These are phyloP conservation scores for Diaporthe capsici DNA, from an alignment of 2,329 filamentous ascomycete genomes.

Conservation along the genomic window DNA sequence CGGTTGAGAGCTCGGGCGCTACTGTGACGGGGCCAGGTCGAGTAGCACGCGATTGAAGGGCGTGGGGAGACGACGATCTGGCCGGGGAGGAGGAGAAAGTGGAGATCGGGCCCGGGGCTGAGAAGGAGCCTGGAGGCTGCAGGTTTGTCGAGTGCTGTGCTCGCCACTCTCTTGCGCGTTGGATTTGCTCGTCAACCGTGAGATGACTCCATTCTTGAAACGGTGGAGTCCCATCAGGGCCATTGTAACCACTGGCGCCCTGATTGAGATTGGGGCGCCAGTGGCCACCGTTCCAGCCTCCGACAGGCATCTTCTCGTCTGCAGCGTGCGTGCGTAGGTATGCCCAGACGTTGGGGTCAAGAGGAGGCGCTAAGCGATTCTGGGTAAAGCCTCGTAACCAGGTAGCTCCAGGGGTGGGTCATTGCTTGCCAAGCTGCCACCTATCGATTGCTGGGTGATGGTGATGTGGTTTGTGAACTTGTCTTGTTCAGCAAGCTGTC, in stretches of 20 bases:
- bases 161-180: conserved; percentile 23
- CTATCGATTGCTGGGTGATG: conserved; percentile 23
- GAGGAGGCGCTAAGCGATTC: neutral
- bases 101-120: neutral
- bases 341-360: neutral
- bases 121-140: neutral
- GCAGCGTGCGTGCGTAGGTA: neutral
- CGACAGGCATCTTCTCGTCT: neutral
- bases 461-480: conserved; percentile 22
- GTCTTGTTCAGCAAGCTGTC: neutral
- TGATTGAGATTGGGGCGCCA: neutral
- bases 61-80: conserved; percentile 14
- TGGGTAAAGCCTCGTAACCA: neutral
- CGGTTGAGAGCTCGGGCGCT: neutral
- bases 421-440: conserved; percentile 25
- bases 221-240: conserved; percentile 24
- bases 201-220: conserved; percentile 32
- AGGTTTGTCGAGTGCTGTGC: neutral
- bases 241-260: conserved; percentile 12
- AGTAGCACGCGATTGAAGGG: neutral
- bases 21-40: neutral
- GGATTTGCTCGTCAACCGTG: conserved; percentile 31
- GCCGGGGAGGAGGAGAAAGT: neutral
- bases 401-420: neutral
- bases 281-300: conserved; percentile 3